Evolutionary conservation across 2,329 filamentous ascomycete genomes (phyloP).

Genomic region (Pseudogymnoascus verrucosus): DNA sequence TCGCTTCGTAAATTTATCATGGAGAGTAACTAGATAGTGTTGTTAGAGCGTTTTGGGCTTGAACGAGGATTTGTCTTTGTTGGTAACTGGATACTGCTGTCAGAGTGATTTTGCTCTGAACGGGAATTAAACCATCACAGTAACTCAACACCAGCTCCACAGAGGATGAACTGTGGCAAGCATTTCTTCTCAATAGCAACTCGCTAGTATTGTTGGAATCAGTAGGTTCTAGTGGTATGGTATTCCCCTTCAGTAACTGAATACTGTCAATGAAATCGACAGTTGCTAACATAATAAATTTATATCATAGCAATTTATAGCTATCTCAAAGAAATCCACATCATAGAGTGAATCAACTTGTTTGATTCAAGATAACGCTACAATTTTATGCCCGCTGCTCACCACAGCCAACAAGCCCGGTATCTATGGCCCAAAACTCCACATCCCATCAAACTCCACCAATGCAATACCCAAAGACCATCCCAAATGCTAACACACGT

Average conservation of each 20-base stretch:
- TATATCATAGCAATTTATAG: not conserved
- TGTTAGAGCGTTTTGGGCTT: not conserved
- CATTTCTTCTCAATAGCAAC: not conserved
- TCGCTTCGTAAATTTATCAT: not conserved
- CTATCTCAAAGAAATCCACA: not conserved
- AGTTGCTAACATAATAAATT: not conserved
- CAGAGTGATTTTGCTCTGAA: not conserved
- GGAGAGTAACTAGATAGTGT: not conserved
- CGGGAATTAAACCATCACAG: not conserved
- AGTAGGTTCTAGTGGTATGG: not conserved
- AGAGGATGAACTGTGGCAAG: not conserved
- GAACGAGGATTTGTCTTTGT: not conserved
- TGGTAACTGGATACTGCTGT: not conserved
- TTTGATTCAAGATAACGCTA: not conserved
- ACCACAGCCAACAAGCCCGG: not conserved
- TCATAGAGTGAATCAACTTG: not conserved
- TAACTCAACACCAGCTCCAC: not conserved
- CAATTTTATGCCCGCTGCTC: not conserved
- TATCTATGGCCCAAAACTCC: not conserved
- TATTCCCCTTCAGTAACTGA: not conserved
- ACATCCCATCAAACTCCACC: not conserved
- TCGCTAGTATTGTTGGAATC: not conserved
- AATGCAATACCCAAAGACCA: not conserved
- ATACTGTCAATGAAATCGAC: not conserved
- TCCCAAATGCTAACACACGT: not conserved